Conservation (phyloP, 768 basidiomycete genomes). For the Trichaptum fuscoviolaceum region DNA sequence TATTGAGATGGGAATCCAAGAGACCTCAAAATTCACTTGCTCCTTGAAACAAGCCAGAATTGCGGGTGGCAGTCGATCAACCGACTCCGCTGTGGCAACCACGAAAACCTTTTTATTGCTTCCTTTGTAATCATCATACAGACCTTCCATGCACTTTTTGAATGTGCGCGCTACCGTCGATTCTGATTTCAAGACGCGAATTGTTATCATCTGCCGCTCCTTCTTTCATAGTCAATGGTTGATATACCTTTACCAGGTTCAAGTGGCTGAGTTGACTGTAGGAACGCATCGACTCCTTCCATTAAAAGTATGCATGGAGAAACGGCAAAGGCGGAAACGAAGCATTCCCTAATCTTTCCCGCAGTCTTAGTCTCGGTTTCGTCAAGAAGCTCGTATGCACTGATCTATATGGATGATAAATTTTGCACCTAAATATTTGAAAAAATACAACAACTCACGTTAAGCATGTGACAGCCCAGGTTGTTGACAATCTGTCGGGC, state of each 20-base stretch:
- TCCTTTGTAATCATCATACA: slow-evolving; percentile 50
- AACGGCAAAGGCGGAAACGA: slow-evolving; percentile 73
- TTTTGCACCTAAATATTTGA: slow-evolving; percentile 4
- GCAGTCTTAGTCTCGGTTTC: slow-evolving; percentile 76
- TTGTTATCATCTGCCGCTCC: background rate
- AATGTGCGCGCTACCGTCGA: slow-evolving; percentile 51
- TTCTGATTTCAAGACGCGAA: slow-evolving; percentile 36
- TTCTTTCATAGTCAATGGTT: background rate
- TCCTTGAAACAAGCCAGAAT: slow-evolving; percentile 80
- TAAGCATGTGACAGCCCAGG: slow-evolving; percentile 73
- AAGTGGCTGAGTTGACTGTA: slow-evolving; percentile 56
- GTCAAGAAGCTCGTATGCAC: slow-evolving; percentile 79
- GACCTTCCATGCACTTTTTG: slow-evolving; percentile 55
- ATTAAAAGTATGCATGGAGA: slow-evolving; percentile 84
- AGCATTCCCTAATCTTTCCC: slow-evolving; percentile 59
- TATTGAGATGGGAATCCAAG: background rate
- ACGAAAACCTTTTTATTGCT: slow-evolving; percentile 71
- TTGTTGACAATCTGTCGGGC: slow-evolving; percentile 49
- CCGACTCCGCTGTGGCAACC: slow-evolving; percentile 66
- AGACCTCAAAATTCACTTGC: slow-evolving; percentile 69
- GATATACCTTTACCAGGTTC: slow-evolving; percentile 60
- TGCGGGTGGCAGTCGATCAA: slow-evolving; percentile 55
- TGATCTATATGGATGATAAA: slow-evolving; percentile 46
- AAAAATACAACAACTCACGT: slow-evolving; percentile 39
- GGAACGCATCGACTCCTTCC: slow-evolving; percentile 75